A percentile compares a stretch with the other conserved stretches of the same genome.
These are phyloP conservation scores for Diutina rugosa DNA, from an alignment of 1,139 yeast genomes.

Conservation along the genomic window DNA sequence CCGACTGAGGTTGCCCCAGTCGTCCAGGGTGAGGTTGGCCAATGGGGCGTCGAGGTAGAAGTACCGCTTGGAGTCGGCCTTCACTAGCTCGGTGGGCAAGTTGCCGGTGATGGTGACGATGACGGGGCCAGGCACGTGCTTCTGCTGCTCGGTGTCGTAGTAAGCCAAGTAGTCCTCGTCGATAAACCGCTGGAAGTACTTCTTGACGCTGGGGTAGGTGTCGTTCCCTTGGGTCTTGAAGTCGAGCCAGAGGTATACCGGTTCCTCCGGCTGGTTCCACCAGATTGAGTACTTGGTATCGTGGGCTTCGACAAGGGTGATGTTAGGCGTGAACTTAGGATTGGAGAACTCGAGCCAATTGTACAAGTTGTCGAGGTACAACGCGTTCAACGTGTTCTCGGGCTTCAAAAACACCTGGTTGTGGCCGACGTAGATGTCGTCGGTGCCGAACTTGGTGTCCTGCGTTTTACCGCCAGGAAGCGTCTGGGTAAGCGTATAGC, in stretches of 20 bases:
- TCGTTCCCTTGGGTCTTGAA: constrained; percentile 23
- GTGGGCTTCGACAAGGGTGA: not conserved
- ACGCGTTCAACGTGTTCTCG: constrained; percentile 28
- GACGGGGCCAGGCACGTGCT: constrained; percentile 21
- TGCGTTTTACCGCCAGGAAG: not conserved
- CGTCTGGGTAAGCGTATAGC: constrained; percentile 6
- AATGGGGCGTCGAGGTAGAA: constrained; percentile 29
- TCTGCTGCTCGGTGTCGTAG: constrained; percentile 15
- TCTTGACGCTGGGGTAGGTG: constrained; percentile 18
- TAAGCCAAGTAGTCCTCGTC: constrained; percentile 21
- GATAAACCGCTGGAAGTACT: constrained; percentile 18
- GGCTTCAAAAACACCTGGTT: constrained; percentile 32
- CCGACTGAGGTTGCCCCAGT: constrained; percentile 15
- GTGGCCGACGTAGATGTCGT: constrained; percentile 56
- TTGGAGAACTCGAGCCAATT: constrained; percentile 20
- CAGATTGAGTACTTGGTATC: constrained; percentile 18
- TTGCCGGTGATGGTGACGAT: constrained; percentile 29
- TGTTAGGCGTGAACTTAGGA: constrained; percentile 5
- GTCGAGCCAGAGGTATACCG: constrained; percentile 30
- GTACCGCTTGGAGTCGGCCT: constrained; percentile 16
- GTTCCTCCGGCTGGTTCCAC: constrained; percentile 26
- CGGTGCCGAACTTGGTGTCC: constrained; percentile 12
- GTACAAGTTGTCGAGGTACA: constrained; percentile 44
- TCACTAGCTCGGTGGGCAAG: constrained; percentile 19
- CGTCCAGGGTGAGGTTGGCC: constrained; percentile 12